Percentiles rank a stretch among this genome's conserved stretches.
Conservation (phyloP, 2,329 filamentous ascomycete genomes). For the Gnomoniopsis smithogilvyi region DNA sequence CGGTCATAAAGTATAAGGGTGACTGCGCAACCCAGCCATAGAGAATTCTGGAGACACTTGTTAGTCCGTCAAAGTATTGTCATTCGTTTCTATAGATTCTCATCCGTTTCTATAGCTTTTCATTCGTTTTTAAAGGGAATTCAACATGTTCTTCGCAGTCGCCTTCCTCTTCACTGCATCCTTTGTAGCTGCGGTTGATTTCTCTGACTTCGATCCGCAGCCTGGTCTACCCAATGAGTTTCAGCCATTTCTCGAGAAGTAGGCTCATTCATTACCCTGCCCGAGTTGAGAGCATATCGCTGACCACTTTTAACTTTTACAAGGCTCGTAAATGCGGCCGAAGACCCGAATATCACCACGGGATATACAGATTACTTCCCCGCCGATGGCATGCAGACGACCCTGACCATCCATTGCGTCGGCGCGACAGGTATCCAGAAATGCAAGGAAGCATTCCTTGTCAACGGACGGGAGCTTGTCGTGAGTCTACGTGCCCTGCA, state of each 20-base stretch:
- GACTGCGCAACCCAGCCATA: no score
- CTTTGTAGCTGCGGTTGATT: no score
- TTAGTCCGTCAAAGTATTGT: no score
- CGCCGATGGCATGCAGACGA: conserved; percentile 13
- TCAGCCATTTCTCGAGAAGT: conserved; percentile 11
- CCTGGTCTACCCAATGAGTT: conserved; percentile 6
- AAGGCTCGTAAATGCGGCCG: conserved; percentile 15
- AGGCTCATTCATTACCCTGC: neutral
- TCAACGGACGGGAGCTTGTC: conserved; percentile 10
- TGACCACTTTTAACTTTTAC: neutral
- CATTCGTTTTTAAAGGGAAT: no score
- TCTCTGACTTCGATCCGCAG: conserved; percentile 11
- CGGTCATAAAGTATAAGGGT: no score
- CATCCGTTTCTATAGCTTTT: no score
- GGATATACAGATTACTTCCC: conserved; percentile 17
- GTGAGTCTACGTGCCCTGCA: no score
- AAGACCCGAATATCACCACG: conserved; percentile 8
- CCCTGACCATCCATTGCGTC: conserved; percentile 8
- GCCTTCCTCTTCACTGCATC: no score
- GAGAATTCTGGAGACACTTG: no score
- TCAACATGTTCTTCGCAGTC: no score
- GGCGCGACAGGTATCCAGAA: conserved; percentile 12
- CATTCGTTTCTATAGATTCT: no score
- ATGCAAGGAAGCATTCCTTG: conserved; percentile 13
- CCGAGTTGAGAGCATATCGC: neutral